Conservation (phyloP, 768 basidiomycete genomes). For the Porphyrellus cyaneotinctus region DNA sequence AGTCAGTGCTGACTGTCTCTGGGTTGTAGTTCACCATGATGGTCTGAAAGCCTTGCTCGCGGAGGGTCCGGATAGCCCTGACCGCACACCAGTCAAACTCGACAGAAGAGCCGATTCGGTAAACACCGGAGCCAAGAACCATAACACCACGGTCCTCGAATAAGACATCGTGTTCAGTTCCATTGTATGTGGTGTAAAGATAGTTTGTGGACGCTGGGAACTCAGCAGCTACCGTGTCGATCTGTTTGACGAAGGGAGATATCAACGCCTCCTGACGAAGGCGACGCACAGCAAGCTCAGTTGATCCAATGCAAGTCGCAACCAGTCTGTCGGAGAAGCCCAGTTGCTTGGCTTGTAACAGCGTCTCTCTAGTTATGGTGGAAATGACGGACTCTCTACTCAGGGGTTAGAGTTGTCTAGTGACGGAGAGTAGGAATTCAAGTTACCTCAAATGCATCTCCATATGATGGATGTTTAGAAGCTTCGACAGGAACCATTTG, state of each 20-base stretch:
- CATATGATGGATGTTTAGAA: conserved; percentile 79
- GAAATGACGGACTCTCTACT: conserved; percentile 60
- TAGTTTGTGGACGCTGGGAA: conserved; percentile 99
- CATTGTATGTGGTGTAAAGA: conserved; percentile 97
- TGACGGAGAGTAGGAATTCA: not conserved
- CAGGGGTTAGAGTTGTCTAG: conserved; percentile 1
- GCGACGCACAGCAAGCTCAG: conserved; percentile 88
- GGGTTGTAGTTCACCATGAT: conserved; percentile 99
- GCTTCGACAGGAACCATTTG: conserved; percentile 94
- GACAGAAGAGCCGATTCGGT: conserved; percentile 97
- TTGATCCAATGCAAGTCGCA: conserved; percentile 78
- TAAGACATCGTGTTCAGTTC: conserved; percentile 84
- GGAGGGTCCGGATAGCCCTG: conserved; percentile 91
- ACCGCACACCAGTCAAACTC: conserved; percentile 99
- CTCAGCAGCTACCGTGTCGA: conserved; percentile 97
- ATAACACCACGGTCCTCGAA: conserved; percentile 94
- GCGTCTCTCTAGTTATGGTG: conserved; percentile 54
- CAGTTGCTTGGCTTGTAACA: conserved; percentile 85
- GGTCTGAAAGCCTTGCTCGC: conserved; percentile 90
- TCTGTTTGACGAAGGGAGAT: conserved; percentile 93
- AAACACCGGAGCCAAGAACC: conserved; percentile 97
- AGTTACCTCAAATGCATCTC: conserved; percentile 72
- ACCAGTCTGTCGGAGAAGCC: conserved; percentile 96
- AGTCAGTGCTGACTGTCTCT: conserved; percentile 98
- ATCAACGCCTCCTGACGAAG: conserved; percentile 82